A percentile compares a stretch with the other conserved stretches of the same genome.
These are phyloP conservation scores for Monascus ruber DNA, from an alignment of 2,329 filamentous ascomycete genomes.

Conservation along the genomic window DNA sequence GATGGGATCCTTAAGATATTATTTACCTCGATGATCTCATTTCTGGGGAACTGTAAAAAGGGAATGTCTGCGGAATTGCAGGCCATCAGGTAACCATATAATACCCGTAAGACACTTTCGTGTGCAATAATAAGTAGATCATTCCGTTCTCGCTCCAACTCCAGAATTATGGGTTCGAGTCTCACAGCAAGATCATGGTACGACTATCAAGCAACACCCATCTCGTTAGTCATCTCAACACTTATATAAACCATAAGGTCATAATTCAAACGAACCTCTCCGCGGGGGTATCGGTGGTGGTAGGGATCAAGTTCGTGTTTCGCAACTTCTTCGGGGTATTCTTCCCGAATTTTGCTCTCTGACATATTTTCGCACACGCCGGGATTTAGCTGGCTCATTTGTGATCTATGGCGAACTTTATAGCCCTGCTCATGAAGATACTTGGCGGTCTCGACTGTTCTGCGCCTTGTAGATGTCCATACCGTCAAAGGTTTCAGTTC, in stretches of 20 bases:
- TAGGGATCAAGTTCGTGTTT: slow-evolving; percentile 95
- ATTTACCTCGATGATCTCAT: slow-evolving; percentile 84
- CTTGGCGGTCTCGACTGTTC: slow-evolving; percentile 82
- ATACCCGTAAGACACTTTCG: slow-evolving; percentile 89
- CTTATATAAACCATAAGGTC: not conserved
- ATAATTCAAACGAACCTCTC: slow-evolving; percentile 52
- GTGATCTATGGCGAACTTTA: slow-evolving; percentile 79
- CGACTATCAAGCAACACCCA: slow-evolving; percentile 45
- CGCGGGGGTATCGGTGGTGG: slow-evolving; percentile 88
- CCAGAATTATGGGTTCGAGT: slow-evolving; percentile 92
- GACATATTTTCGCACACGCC: slow-evolving; percentile 92
- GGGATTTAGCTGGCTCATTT: slow-evolving; percentile 95
- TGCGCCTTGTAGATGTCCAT: slow-evolving; percentile 86
- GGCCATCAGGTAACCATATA: slow-evolving; percentile 98
- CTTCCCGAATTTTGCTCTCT: slow-evolving; percentile 64
- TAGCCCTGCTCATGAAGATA: slow-evolving; percentile 69
- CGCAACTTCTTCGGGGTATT: slow-evolving; percentile 81
- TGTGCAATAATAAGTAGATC: slow-evolving; percentile 98
- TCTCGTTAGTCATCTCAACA: not conserved
- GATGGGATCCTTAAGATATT: too few species aligned
- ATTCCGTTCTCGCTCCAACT: slow-evolving; percentile 91
- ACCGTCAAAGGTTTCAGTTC: slow-evolving; percentile 72
- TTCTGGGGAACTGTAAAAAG: slow-evolving; percentile 79
- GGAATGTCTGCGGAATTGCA: slow-evolving; percentile 94
- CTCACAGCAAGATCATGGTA: slow-evolving; percentile 98